Base-by-base conservation (phyloP, 768 basidiomycete species). In the Suillus plorans region DNA sequence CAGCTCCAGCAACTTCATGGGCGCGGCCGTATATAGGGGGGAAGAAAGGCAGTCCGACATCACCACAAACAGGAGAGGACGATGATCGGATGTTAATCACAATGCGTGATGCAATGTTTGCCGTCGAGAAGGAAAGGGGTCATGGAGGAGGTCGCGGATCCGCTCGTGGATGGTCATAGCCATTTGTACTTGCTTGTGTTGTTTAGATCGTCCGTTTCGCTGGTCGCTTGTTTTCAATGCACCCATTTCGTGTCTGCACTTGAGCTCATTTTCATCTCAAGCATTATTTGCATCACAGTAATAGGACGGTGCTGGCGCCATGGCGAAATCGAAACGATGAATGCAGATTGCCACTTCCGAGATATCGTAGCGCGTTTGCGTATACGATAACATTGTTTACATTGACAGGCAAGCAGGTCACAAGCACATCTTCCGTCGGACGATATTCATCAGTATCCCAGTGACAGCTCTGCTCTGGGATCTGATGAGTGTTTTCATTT, bases 81-180 rank as follows among this genome's bases (percentile, higher is more conserved):
- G 89, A 90, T 61, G 80, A 79, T 25, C 80, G 87, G 67, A 82
- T 82, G 60, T 66, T 81, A 22, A 80, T 95, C 60, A 92, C 89
- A 3, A 79, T 94, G 78, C 80, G 87, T 44, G 94, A 96, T 77
- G 89, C 92, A 3, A 81, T 95, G 82, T 95, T 95, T 74, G 92
- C 92, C 13, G 80, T 96, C 63, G 90, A 92, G 73, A 89, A 86
- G 70, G 92, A 95, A 75, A 78, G 87, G 55, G 92, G 91, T 6
- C 92, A 95, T 73, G 92, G 92, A 31, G 92, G 89, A 36, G 92
- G 93, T 8, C 79, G 86, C 64, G 92, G 92, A 4, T 84, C 91
- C 44, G 91, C 91, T 22, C 81, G 84, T 50, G 89, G 89, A 44
- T 91, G 86, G 87, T 82, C 82, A 41, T 87, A 69, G 76, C 28